These are phyloP conservation scores for Nannochloris sp. DNA, from an alignment of 139 green algal species.

Conservation along the genomic window DNA sequence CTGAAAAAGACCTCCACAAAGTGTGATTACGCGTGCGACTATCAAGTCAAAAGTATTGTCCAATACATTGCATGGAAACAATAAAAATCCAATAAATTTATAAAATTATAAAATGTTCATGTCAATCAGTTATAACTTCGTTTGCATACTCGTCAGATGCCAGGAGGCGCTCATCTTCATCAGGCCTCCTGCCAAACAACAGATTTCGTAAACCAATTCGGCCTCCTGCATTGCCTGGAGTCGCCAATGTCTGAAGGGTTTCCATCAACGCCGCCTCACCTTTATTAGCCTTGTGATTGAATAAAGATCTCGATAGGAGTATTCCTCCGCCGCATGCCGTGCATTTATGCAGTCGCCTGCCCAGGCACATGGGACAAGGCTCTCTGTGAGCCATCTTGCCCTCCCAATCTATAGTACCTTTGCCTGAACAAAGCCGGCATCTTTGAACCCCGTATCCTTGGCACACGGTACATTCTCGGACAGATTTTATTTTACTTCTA, in stretches of 20 bases:
- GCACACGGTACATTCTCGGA: constrained; percentile 17
- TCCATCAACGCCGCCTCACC: constrained; percentile 8
- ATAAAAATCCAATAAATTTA: too few species aligned
- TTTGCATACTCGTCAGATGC: constrained; percentile 5
- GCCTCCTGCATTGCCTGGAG: not conserved
- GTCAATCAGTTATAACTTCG: constrained; percentile 8
- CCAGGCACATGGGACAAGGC: constrained; percentile 30
- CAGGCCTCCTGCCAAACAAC: not conserved
- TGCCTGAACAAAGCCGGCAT: constrained; percentile 28
- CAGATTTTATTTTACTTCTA: constrained; percentile 11
- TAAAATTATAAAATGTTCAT: not conserved
- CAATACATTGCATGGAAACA: too few species aligned
- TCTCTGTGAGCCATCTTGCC: constrained; percentile 30
- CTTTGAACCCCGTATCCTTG: constrained; percentile 30
- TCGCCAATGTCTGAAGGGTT: not conserved
- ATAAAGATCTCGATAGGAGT: constrained; percentile 13
- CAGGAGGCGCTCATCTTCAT: not conserved
- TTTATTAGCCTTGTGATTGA: constrained; percentile 14
- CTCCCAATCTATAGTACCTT: constrained; percentile 26
- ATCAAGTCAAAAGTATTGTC: too few species aligned
- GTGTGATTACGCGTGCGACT: too few species aligned
- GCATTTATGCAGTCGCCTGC: constrained; percentile 20
- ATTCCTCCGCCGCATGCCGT: constrained; percentile 19
- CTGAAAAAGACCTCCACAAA: too few species aligned
- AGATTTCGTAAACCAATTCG: not conserved